A percentile compares a stretch with the other conserved stretches of the same genome.
Evolutionary conservation across 768 basidiomycete genomes (phyloP).

Genomic region (Boletus sp.): DNA sequence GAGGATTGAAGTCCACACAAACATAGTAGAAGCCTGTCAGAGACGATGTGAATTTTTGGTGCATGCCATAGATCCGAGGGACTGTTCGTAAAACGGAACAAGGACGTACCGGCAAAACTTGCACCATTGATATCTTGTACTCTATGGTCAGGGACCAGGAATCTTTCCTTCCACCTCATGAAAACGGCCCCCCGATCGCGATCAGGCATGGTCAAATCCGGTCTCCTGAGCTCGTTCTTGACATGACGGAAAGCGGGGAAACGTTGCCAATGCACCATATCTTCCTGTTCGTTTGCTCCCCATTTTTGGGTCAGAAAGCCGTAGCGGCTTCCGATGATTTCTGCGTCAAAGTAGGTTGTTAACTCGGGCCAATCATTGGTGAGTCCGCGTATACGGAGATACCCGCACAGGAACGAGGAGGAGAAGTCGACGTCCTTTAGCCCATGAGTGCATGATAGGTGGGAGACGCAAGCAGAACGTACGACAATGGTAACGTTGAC

Average conservation of each 20-base stretch:
- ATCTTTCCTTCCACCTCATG: slow-evolving; percentile 97
- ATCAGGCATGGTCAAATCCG: slow-evolving; percentile 74
- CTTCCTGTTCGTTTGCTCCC: slow-evolving; percentile 89
- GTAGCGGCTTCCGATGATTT: slow-evolving; percentile 88
- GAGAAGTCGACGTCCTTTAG: slow-evolving; percentile 84
- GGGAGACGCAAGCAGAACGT: slow-evolving; percentile 35
- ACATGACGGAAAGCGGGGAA: slow-evolving; percentile 89
- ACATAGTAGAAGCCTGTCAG: slow-evolving; percentile 87
- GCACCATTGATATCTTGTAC: slow-evolving; percentile 94
- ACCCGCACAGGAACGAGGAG: slow-evolving; percentile 84
- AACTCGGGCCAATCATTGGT: slow-evolving; percentile 95
- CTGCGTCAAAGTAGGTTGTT: slow-evolving; percentile 95
- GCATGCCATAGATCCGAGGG: slow-evolving; percentile 9
- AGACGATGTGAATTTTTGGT: slow-evolving; percentile 9
- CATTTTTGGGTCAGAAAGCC: slow-evolving; percentile 90
- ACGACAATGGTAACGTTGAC: slow-evolving; percentile 92
- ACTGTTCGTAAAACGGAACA: not conserved
- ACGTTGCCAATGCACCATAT: slow-evolving; percentile 91
- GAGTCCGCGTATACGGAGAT: slow-evolving; percentile 87
- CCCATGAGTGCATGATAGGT: slow-evolving; percentile 1
- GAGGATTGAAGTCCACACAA: slow-evolving; percentile 87
- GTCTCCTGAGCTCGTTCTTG: slow-evolving; percentile 73
- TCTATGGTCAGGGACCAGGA: slow-evolving; percentile 92
- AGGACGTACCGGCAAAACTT: slow-evolving; percentile 81
- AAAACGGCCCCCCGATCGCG: slow-evolving; percentile 81